A percentile compares a stretch with the other conserved stretches of the same genome.
phyloP scores from a whole-genome alignment of 2,329 filamentous ascomycete species.

The Truncatella angustata region DNA sequence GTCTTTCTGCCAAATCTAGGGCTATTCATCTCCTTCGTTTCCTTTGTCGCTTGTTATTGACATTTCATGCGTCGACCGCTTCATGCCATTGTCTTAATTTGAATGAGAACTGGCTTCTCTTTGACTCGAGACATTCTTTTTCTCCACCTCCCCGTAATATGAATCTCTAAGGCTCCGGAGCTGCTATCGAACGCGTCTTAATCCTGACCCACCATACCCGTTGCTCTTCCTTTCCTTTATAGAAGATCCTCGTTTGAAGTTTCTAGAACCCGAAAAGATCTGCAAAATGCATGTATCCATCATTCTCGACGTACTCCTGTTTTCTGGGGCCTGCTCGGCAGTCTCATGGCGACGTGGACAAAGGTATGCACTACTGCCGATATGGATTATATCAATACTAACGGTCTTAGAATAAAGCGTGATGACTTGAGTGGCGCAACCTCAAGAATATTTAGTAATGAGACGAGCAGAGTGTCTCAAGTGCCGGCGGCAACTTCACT shows the following conservation, averaged over 20 bases:
- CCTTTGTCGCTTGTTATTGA: constrained; percentile 10
- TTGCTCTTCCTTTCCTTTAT: background rate
- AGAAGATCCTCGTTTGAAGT: background rate
- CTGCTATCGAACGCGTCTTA: background rate
- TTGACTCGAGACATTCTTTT: constrained; percentile 7
- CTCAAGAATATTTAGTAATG: constrained; percentile 16
- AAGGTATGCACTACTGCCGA: constrained; percentile 21
- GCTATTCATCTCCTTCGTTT: constrained; percentile 1
- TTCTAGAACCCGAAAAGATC: constrained; percentile 6
- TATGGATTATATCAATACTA: constrained; percentile 10
- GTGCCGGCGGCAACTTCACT: no score
- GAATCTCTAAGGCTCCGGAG: constrained; percentile 6
- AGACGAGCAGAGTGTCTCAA: constrained; percentile 11
- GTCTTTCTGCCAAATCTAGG: constrained; percentile 8
- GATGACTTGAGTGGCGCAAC: constrained; percentile 15
- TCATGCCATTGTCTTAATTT: constrained; percentile 4
- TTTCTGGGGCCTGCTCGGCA: constrained; percentile 28
- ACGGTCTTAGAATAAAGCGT: constrained; percentile 22
- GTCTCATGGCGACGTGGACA: constrained; percentile 27
- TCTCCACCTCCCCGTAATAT: constrained; percentile 9
- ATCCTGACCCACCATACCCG: constrained; percentile 4
- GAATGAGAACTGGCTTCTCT: constrained; percentile 11
- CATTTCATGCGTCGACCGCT: background rate
- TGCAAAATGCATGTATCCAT: constrained; percentile 25
- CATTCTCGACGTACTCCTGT: constrained; percentile 26